Percentiles rank a stretch among this genome's conserved stretches.
Evolutionary conservation across 768 basidiomycete genomes (phyloP).

Genomic region (Tylopilus plumbeoviolaceoides): DNA sequence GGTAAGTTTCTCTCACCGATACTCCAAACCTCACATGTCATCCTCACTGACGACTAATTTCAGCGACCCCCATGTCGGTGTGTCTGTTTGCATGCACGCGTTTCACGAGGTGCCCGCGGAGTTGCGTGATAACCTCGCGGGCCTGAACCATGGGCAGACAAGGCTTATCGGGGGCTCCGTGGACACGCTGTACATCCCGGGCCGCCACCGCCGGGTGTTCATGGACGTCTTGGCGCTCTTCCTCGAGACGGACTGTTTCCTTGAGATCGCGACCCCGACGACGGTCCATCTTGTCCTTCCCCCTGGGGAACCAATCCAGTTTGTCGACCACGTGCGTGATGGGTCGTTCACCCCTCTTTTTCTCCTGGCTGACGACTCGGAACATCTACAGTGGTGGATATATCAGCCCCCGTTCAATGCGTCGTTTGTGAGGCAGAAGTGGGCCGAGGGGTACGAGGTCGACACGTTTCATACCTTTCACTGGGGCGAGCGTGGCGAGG

Average conservation of each 20-base stretch:
- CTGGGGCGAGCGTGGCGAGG: slow-evolving; percentile 39
- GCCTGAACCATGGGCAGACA: slow-evolving; percentile 30
- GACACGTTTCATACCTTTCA: slow-evolving; percentile 51
- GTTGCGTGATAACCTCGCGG: slow-evolving; percentile 38
- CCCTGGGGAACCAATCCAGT: slow-evolving; percentile 38
- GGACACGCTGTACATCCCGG: slow-evolving; percentile 48
- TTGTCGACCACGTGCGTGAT: slow-evolving; percentile 42
- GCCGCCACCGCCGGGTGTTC: slow-evolving; percentile 35
- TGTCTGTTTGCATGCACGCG: slow-evolving; percentile 41
- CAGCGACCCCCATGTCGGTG: slow-evolving; percentile 43
- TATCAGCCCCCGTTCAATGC: slow-evolving; percentile 44
- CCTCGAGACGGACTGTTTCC: slow-evolving; percentile 45
- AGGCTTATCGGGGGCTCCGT: slow-evolving; percentile 45
- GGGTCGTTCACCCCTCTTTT: neutral
- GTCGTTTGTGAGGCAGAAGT: slow-evolving; percentile 42
- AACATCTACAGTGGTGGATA: slow-evolving; percentile 42
- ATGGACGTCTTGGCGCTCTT: slow-evolving; percentile 42
- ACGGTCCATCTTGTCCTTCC: slow-evolving; percentile 41
- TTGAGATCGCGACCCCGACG: slow-evolving; percentile 48
- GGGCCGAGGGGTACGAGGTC: slow-evolving; percentile 44
- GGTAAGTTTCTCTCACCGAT: slow-evolving; percentile 25
- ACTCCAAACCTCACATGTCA: neutral
- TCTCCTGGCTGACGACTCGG: neutral
- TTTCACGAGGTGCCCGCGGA: slow-evolving; percentile 32
- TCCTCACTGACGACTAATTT: neutral